phyloP scores from a whole-genome alignment of 1,284 basidiomycete species.

The Tranzscheliella williamsii region DNA sequence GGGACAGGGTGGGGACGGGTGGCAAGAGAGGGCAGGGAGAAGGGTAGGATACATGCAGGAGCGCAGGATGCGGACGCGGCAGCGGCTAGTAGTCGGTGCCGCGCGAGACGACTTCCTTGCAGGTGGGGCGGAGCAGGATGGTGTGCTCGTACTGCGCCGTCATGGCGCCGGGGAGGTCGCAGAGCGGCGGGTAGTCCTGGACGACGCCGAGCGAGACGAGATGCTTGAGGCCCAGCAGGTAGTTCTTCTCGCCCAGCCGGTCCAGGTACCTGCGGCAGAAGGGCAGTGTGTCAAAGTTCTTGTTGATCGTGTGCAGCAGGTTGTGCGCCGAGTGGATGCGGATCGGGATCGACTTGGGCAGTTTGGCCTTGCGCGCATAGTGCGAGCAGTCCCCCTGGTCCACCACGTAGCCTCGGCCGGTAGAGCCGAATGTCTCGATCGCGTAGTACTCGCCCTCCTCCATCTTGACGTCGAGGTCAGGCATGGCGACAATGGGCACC shows the following conservation, averaged over 20 bases:
- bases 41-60: too few species aligned
- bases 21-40: too few species aligned
- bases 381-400: slow-evolving; percentile 90
- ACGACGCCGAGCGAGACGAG: slow-evolving; percentile 87
- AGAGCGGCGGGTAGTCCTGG: slow-evolving; percentile 90
- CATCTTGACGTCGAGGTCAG: slow-evolving; percentile 87
- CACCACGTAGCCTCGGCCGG: slow-evolving; percentile 88
- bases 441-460: slow-evolving; percentile 99
- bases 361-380: slow-evolving; percentile 71
- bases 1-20: too few species aligned
- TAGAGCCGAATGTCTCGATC: slow-evolving; percentile 97
- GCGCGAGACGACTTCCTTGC: slow-evolving; percentile 81
- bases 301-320: slow-evolving; percentile 84
- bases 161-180: slow-evolving; percentile 66
- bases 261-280: slow-evolving; percentile 93
- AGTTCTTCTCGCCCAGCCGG: slow-evolving; percentile 83
- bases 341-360: slow-evolving; percentile 69
- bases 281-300: slow-evolving; percentile 91
- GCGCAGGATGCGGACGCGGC: too few species aligned
- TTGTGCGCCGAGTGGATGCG: slow-evolving; percentile 75
- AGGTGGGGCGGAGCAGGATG: slow-evolving; percentile 55
- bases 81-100: slow-evolving; percentile 83
- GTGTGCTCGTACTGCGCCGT: slow-evolving; percentile 61
- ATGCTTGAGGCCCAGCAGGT: slow-evolving; percentile 84
- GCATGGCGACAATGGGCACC: slow-evolving; percentile 79